Conservation (phyloP, 2,329 filamentous ascomycete species). For the Pseudogymnoascus sp. region DNA sequence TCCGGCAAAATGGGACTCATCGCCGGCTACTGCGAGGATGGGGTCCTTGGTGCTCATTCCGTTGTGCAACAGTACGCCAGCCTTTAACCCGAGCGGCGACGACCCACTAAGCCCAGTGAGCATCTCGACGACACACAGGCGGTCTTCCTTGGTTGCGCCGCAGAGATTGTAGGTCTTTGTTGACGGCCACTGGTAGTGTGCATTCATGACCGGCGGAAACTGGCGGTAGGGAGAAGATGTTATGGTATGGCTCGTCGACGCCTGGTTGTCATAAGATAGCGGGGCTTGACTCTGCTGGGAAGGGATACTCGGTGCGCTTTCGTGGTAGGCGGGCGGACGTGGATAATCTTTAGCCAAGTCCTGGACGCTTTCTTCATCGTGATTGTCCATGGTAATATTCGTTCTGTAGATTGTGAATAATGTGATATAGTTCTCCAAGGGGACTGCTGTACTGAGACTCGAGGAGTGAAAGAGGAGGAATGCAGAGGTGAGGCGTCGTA, state of each 20-base stretch:
- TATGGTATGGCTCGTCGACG: neutral
- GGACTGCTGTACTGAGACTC: neutral
- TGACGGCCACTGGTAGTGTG: conserved; percentile 16
- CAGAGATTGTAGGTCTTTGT: conserved; percentile 13
- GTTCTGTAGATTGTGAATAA: neutral
- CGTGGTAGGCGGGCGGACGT: neutral
- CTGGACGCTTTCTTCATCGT: neutral
- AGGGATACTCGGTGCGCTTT: neutral
- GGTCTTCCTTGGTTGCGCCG: conserved; percentile 10
- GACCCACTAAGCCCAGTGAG: conserved; percentile 15
- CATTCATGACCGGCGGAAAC: conserved; percentile 18
- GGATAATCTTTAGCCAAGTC: neutral
- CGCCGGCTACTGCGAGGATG: conserved; percentile 16
- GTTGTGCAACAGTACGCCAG: conserved; percentile 17
- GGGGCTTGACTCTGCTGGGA: neutral
- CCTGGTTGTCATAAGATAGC: neutral
- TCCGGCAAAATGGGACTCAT: conserved; percentile 8
- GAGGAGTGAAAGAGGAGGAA: neutral
- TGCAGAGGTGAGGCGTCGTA: neutral
- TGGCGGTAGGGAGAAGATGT: conserved; percentile 11
- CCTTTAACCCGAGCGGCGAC: conserved; percentile 12
- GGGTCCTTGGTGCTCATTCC: conserved; percentile 14
- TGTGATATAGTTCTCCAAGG: neutral
- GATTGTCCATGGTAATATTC: neutral
- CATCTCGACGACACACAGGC: conserved; percentile 15